phyloP scores from a whole-genome alignment of 495 filamentous ascomycete species.

The Annulohypoxylon nitens region DNA sequence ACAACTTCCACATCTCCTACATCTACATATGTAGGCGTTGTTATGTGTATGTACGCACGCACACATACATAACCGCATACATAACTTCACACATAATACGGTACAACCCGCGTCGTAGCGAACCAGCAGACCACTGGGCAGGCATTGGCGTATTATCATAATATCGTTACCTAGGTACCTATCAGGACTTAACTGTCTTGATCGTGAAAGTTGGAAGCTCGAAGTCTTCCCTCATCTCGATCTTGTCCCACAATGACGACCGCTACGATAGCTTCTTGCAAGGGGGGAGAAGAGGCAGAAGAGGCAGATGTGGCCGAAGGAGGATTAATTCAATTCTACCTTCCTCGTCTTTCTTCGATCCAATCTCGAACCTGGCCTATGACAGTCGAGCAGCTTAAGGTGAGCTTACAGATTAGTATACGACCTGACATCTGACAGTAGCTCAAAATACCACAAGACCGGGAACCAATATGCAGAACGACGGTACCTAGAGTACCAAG shows the following conservation, averaged over 20 bases:
- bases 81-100: neutral
- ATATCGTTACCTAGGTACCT: constrained; percentile 6
- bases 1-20: neutral
- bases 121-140: too few relatives aligned
- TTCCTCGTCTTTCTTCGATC: constrained; percentile 24
- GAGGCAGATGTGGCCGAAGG: too few relatives aligned
- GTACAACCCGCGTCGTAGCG: neutral
- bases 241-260: constrained; percentile 48
- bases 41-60: neutral
- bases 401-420: constrained; percentile 21
- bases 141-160: too few relatives aligned
- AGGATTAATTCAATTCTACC: neutral
- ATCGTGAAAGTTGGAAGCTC: constrained; percentile 1
- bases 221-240: constrained; percentile 37
- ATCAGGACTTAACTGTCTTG: constrained; percentile 2
- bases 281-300: neutral
- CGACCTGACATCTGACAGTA: constrained; percentile 34
- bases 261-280: constrained; percentile 17
- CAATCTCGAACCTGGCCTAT: constrained; percentile 41
- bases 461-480: constrained; percentile 18
- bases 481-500: neutral
- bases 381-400: neutral
- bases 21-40: neutral
- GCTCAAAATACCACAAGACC: constrained; percentile 41
- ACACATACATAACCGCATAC: neutral